Percentiles rank a stretch among this genome's conserved stretches.
Conservation (phyloP, 1,284 basidiomycete genomes). For the Laetiporus sulphureus region DNA sequence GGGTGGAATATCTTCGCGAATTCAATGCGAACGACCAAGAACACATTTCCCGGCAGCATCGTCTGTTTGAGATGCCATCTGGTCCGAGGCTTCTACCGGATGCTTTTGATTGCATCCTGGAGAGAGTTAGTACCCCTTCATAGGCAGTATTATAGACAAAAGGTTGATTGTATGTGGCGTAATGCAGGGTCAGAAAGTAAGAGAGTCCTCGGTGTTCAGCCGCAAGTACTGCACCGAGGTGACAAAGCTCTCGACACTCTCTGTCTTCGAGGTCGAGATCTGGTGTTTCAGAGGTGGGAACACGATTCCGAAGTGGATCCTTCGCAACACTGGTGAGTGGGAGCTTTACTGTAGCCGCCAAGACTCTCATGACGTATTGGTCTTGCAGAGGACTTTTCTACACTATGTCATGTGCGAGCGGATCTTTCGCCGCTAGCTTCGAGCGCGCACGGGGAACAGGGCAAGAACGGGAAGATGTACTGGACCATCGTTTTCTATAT, state of each 20-base stretch:
- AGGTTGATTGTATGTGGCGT: background rate
- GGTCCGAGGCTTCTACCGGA: constrained; percentile 68
- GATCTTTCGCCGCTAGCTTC: constrained; percentile 64
- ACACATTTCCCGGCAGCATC: constrained; percentile 53
- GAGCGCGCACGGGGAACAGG: constrained; percentile 59
- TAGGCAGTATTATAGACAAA: background rate
- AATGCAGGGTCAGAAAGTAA: constrained; percentile 57
- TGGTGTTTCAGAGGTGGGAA: constrained; percentile 74
- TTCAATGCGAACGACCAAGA: constrained; percentile 59
- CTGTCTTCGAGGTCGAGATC: constrained; percentile 74
- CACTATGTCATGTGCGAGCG: constrained; percentile 68
- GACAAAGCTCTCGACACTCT: constrained; percentile 64
- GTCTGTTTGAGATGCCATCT: constrained; percentile 67
- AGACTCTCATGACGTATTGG: background rate
- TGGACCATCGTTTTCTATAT: constrained; percentile 79
- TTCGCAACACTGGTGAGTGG: constrained; percentile 46
- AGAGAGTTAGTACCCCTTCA: constrained; percentile 39
- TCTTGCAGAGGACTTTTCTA: constrained; percentile 56
- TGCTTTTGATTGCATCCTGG: constrained; percentile 73
- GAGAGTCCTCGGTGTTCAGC: constrained; percentile 73
- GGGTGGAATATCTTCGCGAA: constrained; percentile 69
- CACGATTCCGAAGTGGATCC: constrained; percentile 64
- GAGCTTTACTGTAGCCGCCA: constrained; percentile 4
- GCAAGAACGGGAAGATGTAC: constrained; percentile 59
- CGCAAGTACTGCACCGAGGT: constrained; percentile 77